A percentile compares a stretch with the other conserved stretches of the same genome.
phyloP scores from a whole-genome alignment of 768 basidiomycete species.

The Lenzites betulinus region DNA sequence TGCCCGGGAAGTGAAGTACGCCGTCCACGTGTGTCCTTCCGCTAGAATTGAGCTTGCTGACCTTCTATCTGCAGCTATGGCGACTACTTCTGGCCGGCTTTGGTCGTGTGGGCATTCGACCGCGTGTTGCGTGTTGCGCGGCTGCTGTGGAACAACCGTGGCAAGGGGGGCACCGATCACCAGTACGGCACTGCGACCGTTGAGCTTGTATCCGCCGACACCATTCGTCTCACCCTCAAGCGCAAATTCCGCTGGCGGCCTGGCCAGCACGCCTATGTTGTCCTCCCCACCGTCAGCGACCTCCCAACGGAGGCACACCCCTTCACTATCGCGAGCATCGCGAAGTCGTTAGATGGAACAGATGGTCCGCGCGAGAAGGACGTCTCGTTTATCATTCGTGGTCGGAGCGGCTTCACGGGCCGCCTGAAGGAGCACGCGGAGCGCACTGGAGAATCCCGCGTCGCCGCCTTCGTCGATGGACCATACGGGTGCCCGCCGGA shows the following conservation, averaged over 20 bases:
- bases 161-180: conserved; percentile 33
- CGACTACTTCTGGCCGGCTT: conserved; percentile 50
- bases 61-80: conserved; percentile 33
- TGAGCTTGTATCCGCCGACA: conserved; percentile 47
- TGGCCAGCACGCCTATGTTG: conserved; percentile 53
- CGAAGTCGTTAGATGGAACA: conserved; percentile 21
- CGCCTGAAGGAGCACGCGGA: conserved; percentile 25
- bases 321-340: conserved; percentile 51
- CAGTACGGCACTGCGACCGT: conserved; percentile 33
- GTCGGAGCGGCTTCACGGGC: conserved; percentile 52
- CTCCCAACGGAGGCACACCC: conserved; percentile 47
- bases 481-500: conserved; percentile 42
- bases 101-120: conserved; percentile 52
- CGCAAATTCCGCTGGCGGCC: conserved; percentile 47
- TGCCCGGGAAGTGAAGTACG: conserved; percentile 16
- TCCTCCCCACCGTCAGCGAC: conserved; percentile 45
- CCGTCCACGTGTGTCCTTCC: conserved; percentile 9
- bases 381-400: conserved; percentile 53
- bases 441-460: conserved; percentile 26
- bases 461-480: conserved; percentile 40
- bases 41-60: conserved; percentile 15
- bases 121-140: conserved; percentile 43
- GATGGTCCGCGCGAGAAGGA: conserved; percentile 32
- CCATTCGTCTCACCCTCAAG: conserved; percentile 45
- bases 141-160: conserved; percentile 42